Evolutionary conservation across 2,329 filamentous ascomycete genomes (phyloP).

Genomic region (Fusarium palustre): DNA sequence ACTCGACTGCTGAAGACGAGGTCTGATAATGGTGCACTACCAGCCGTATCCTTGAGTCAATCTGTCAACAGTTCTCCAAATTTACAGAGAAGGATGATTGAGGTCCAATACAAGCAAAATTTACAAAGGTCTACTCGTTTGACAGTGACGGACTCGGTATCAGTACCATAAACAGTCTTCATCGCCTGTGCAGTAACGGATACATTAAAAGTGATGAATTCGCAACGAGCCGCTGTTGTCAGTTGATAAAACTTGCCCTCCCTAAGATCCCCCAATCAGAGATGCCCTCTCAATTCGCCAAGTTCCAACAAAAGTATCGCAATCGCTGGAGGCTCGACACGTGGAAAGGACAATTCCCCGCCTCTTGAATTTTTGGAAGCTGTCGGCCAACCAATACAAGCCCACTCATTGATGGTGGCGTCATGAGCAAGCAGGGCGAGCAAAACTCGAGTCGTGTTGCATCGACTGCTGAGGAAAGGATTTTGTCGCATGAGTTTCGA

Average conservation of each 20-base stretch:
- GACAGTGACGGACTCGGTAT: neutral
- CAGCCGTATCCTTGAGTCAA: neutral
- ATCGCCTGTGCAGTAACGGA: neutral
- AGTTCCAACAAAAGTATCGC: slow-evolving; percentile 10
- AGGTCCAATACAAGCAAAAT: neutral
- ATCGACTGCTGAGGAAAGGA: neutral
- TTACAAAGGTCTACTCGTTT: neutral
- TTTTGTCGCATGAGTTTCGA: neutral
- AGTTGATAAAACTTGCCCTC: neutral
- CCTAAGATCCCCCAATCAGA: slow-evolving; percentile 14
- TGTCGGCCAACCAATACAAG: slow-evolving; percentile 23
- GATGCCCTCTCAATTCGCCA: neutral
- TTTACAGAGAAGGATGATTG: neutral
- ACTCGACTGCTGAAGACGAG: neutral
- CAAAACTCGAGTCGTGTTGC: slow-evolving; percentile 19
- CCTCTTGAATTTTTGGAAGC: slow-evolving; percentile 25
- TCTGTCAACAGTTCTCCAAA: neutral
- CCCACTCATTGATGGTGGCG: slow-evolving; percentile 26
- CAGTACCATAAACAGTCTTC: neutral
- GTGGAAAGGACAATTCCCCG: slow-evolving; percentile 32
- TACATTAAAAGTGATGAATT: neutral
- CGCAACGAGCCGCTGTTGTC: neutral
- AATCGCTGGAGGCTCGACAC: slow-evolving; percentile 24
- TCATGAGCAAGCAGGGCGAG: slow-evolving; percentile 1
- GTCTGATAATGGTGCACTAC: neutral